Evolutionary conservation across 2,329 filamentous ascomycete species (phyloP), one percentile per base, ranked within the genome.

Genomic region (Parastagonospora nodorum): DNA sequence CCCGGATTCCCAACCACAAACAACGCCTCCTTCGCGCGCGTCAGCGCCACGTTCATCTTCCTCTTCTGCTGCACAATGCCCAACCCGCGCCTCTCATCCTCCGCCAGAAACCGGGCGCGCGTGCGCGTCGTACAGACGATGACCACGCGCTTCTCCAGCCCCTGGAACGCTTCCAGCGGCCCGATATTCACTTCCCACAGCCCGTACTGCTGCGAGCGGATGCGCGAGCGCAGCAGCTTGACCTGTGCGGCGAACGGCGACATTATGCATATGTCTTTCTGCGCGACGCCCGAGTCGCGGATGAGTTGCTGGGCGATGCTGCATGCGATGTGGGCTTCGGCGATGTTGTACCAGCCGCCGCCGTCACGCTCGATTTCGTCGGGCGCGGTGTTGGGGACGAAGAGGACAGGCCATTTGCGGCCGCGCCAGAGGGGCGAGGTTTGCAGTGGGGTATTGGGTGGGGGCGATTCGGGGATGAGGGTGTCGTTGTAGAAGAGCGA

Each of bases 161-260:
- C 77, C 51, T 79, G 77, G 42, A 78, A 79, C 15, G 75, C 77
- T 50, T 78, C 77, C 30, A 78, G 60, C 2, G 77, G 77, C 2
- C 77, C 77, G 37, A 79, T 75, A 43, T 78, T 78, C 7, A 79
- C 68, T 24, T 69, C 63, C 58, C 69, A 68, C 8, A 76, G 55
- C 6, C 62, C 63, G 41, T 19, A 46, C 60, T 42, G 16, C 42
- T 16, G 5, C 38, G 54, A 57, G 8, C 77, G 69, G 11, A 77
- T 73, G 8, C 63, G 32, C 4, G 62, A 49, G 31, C 77, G 73
- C n/a, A 79, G 63, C 8, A 68, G 55, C 33, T 67, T 66, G 30
- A 79, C 77, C 55, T 79, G 77, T 8, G 76, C 73, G n/a, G 71
- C 66, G 55, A 78, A 79, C 5, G 77, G 77, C 14, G 69, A 69